phyloP scores from a whole-genome alignment of 1,139 yeast species.

The Fermentozyma sake region DNA sequence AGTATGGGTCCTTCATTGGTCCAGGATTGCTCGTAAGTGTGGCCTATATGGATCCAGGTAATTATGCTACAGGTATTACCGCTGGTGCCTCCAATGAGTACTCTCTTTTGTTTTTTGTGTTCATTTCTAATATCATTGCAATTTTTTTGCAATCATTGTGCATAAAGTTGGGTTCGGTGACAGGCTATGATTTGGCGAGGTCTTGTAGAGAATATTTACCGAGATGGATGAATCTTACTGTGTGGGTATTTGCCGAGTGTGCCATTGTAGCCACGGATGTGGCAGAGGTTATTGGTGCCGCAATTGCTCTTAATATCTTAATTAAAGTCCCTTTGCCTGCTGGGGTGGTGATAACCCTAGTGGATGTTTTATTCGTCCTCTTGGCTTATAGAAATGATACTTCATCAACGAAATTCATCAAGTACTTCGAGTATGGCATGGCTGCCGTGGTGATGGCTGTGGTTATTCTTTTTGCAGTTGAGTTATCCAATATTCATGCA shows the following conservation, averaged over 20 bases:
- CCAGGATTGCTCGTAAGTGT: slow-evolving; percentile 76
- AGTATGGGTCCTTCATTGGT: slow-evolving; percentile 62
- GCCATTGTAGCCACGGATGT: slow-evolving; percentile 84
- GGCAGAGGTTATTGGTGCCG: slow-evolving; percentile 87
- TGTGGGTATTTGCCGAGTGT: slow-evolving; percentile 71
- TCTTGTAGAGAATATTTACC: slow-evolving; percentile 65
- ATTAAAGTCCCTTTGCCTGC: slow-evolving; percentile 70
- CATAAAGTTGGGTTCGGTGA: slow-evolving; percentile 73
- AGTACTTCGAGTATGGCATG: slow-evolving; percentile 63
- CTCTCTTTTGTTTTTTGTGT: slow-evolving; percentile 60
- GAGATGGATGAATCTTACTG: slow-evolving; percentile 46
- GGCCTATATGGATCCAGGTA: slow-evolving; percentile 85
- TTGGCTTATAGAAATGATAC: slow-evolving; percentile 72
- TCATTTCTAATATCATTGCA: slow-evolving; percentile 68
- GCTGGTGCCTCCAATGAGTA: slow-evolving; percentile 71
- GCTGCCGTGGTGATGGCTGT: slow-evolving; percentile 64
- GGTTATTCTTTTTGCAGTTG: slow-evolving; percentile 67
- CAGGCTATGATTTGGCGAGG: slow-evolving; percentile 73
- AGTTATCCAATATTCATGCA: slow-evolving; percentile 52
- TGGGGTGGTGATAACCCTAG: slow-evolving; percentile 68
- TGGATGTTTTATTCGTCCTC: slow-evolving; percentile 69
- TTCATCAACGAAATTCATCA: slow-evolving; percentile 57
- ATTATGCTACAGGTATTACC: slow-evolving; percentile 72
- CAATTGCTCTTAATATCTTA: slow-evolving; percentile 72
- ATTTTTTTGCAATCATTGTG: slow-evolving; percentile 70